Percentiles rank a stretch among this genome's conserved stretches.
Conservation (phyloP, 805 yeast species). For the Yamadazyma olivae region DNA sequence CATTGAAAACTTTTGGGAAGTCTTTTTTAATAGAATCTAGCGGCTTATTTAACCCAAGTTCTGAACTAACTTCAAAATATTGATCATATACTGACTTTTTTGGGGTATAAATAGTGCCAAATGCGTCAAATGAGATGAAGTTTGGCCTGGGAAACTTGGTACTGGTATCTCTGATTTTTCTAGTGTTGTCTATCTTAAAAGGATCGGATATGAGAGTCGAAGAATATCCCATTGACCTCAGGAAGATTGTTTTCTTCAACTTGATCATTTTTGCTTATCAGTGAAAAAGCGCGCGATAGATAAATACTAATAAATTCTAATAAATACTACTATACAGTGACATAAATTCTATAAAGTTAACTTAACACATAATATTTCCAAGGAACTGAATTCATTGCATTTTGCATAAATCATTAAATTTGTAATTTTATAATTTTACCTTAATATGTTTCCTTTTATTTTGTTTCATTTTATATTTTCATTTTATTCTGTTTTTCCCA, state of each 20-base stretch:
- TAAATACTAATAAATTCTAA: not conserved
- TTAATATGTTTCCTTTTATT: no score
- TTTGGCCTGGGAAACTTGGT: constrained; percentile 37
- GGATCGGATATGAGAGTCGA: constrained; percentile 21
- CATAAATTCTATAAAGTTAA: not conserved
- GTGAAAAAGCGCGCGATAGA: not conserved
- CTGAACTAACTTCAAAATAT: constrained; percentile 47
- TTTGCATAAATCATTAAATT: no score
- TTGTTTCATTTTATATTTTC: no score
- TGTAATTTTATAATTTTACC: no score
- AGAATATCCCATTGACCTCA: not conserved
- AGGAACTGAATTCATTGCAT: no score
- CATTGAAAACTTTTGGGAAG: constrained; percentile 31
- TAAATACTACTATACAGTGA: not conserved
- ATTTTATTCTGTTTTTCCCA: no score
- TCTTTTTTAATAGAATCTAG: constrained; percentile 20
- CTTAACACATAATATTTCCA: no score
- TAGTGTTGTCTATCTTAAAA: constrained; percentile 18
- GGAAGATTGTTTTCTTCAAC: not conserved
- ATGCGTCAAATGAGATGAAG: constrained; percentile 64
- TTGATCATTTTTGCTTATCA: not conserved
- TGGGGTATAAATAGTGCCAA: constrained; percentile 63
- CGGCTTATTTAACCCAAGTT: constrained; percentile 39
- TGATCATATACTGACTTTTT: constrained; percentile 50
- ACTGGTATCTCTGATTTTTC: constrained; percentile 24